Evolutionary conservation across 306 rosid species (phyloP).

Genomic region (Pyrus pyrifolia): DNA sequence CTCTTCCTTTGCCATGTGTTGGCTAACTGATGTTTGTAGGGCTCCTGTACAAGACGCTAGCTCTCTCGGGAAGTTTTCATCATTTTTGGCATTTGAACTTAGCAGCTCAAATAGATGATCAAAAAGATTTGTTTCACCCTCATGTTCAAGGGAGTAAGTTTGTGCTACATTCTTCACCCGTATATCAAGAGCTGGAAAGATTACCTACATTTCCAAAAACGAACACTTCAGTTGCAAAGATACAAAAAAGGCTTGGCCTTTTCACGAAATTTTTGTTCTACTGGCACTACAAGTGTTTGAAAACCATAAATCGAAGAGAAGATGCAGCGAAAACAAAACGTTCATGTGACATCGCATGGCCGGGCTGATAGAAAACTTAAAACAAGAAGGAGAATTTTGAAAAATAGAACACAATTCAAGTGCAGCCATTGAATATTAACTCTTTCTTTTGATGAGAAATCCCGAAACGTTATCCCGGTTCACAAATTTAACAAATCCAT

Average conservation of each 20-base stretch:
- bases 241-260: background rate
- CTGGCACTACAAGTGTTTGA: background rate
- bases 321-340: background rate
- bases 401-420: background rate
- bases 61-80: conserved; percentile 82
- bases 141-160: conserved; percentile 97
- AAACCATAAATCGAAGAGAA: background rate
- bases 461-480: background rate
- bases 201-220: conserved; percentile 58
- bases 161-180: conserved; percentile 99
- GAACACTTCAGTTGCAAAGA: conserved; percentile 11
- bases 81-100: conserved; percentile 48
- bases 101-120: conserved; percentile 79
- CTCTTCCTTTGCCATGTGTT: conserved; percentile 99
- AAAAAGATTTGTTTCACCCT: conserved; percentile 88
- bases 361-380: background rate
- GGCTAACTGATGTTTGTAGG: conserved; percentile 82
- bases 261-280: background rate
- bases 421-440: background rate
- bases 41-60: conserved; percentile 95
- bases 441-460: background rate
- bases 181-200: conserved; percentile 92
- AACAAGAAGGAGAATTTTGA: background rate
- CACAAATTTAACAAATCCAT: background rate
- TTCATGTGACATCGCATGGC: background rate